Base-by-base conservation (phyloP, 345 rosid genomes). In the Populus simonii region DNA sequence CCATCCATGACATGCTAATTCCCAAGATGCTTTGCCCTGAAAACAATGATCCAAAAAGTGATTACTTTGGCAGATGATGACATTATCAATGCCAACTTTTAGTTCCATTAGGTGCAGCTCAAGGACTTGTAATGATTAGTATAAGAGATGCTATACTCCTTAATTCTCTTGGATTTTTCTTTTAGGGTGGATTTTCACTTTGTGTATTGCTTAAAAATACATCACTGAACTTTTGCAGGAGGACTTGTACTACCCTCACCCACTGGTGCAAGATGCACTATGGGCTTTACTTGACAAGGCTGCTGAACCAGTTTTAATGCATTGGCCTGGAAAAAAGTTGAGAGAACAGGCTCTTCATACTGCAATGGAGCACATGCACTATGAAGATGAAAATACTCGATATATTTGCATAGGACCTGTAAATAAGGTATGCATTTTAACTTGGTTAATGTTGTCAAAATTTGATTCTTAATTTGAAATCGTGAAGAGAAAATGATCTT, bases 361-460 rank as follows among this genome's bases (percentile, higher is more conserved):
- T 49, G 85, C 83, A 59, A 83, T 96, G 25, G 89, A 92, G 85
- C 98, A 93, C 79, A 84, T 93, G 71, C 98, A 96, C 84, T 93
- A 92, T 76, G 99, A 96, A 83, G 99, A 93, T 80, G 97, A 93
- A 84, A 93, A 90, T 84, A 96, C 97, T 74, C 88, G 92, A 68
- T 96, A 92, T 72, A 82, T 93, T 79, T 96, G 99, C 92, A 91
- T 93, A n/a, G 98, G 99, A 29, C 99, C 98, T 17, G 98, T 93
- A 77, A 92, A 93, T 80, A 96, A 96, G 98, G 99, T 92, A 66
- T 47, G 79, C 74, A 70, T 78, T 72, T 53, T 72, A 85, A 81
- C 1, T 36, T 69, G 61, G 67, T 45, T 36, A n/a, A 29, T 68
- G 31, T 70, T 72, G 59, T 18, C 39, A 45, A 55, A 22, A 61